These are phyloP conservation scores for Penicillium sp. DNA, from an alignment of 2,329 filamentous ascomycete species.

Conservation along the genomic window DNA sequence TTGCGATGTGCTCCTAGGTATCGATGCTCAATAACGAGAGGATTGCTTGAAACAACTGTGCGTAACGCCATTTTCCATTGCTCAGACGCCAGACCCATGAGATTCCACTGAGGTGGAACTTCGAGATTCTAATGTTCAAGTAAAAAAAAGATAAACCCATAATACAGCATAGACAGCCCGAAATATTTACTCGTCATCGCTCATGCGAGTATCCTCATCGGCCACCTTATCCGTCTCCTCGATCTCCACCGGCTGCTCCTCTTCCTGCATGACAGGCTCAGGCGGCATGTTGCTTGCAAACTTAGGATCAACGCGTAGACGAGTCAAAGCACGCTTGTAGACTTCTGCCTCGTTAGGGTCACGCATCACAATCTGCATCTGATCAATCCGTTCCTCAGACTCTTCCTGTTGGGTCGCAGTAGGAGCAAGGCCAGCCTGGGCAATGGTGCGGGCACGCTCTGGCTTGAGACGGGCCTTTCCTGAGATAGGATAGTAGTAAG, in stretches of 20 bases:
- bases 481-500: slow-evolving; percentile 61
- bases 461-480: slow-evolving; percentile 56
- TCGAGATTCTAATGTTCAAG: slow-evolving; percentile 7
- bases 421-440: slow-evolving; percentile 40
- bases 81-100: slow-evolving; percentile 10
- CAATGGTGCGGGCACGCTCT: slow-evolving; percentile 44
- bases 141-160: slow-evolving; percentile 4
- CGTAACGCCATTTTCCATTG: slow-evolving; percentile 12
- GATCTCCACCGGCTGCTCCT: slow-evolving; percentile 13
- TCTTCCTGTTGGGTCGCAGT: slow-evolving; percentile 32
- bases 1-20: no score
- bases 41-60: background rate
- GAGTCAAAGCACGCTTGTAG: slow-evolving; percentile 46
- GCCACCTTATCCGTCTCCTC: slow-evolving; percentile 11
- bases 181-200: slow-evolving; percentile 15
- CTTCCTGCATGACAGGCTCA: slow-evolving; percentile 16
- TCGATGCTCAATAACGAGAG: no score
- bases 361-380: slow-evolving; percentile 51
- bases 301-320: slow-evolving; percentile 46
- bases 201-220: slow-evolving; percentile 27
- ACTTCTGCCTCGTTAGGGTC: slow-evolving; percentile 50
- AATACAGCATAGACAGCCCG: slow-evolving; percentile 7
- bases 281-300: slow-evolving; percentile 39
- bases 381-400: slow-evolving; percentile 50
- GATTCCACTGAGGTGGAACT: slow-evolving; percentile 3